Evolutionary conservation across 2,329 filamentous ascomycete species (phyloP).

Genomic region (Arthroderma uncinatum): DNA sequence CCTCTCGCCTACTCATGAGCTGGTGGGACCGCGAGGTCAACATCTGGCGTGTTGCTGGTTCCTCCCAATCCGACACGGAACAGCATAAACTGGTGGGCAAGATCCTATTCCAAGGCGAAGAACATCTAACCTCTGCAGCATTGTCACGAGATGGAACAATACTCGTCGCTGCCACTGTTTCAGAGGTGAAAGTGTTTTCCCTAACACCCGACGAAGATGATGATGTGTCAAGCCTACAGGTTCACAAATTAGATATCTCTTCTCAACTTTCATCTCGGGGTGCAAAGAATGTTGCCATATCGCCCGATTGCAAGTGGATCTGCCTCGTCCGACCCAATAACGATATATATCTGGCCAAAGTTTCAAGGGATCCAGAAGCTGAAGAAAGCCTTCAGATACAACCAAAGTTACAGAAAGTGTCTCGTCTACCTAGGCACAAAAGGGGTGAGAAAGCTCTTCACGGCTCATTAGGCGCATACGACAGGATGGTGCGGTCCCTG

Average conservation of each 20-base stretch:
- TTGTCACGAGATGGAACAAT: slow-evolving; percentile 62
- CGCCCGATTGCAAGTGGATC: slow-evolving; percentile 39
- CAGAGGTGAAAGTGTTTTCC: slow-evolving; percentile 66
- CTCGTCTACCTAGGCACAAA: slow-evolving; percentile 26
- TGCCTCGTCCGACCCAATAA: slow-evolving; percentile 49
- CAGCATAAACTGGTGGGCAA: slow-evolving; percentile 50
- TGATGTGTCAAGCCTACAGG: slow-evolving; percentile 46
- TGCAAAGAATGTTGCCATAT: slow-evolving; percentile 51
- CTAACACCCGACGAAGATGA: slow-evolving; percentile 45
- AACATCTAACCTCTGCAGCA: slow-evolving; percentile 65
- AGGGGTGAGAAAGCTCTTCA: slow-evolving; percentile 42
- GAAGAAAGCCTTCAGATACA: slow-evolving; percentile 33
- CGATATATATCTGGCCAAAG: slow-evolving; percentile 44
- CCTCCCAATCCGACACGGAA: slow-evolving; percentile 38
- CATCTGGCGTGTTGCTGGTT: slow-evolving; percentile 57
- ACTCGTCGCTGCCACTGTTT: slow-evolving; percentile 63
- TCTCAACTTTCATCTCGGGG: slow-evolving; percentile 47
- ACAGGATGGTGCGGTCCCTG: slow-evolving; percentile 60
- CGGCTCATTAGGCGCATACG: slow-evolving; percentile 62
- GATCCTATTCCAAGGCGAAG: slow-evolving; percentile 56
- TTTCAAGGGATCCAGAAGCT: slow-evolving; percentile 33
- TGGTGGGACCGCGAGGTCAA: slow-evolving; percentile 88
- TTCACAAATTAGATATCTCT: slow-evolving; percentile 60
- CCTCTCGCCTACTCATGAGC: slow-evolving; percentile 65
- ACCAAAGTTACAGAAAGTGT: slow-evolving; percentile 35